phyloP scores from a whole-genome alignment of 2,329 filamentous ascomycete species.

The Amesomyces nigricolor region DNA sequence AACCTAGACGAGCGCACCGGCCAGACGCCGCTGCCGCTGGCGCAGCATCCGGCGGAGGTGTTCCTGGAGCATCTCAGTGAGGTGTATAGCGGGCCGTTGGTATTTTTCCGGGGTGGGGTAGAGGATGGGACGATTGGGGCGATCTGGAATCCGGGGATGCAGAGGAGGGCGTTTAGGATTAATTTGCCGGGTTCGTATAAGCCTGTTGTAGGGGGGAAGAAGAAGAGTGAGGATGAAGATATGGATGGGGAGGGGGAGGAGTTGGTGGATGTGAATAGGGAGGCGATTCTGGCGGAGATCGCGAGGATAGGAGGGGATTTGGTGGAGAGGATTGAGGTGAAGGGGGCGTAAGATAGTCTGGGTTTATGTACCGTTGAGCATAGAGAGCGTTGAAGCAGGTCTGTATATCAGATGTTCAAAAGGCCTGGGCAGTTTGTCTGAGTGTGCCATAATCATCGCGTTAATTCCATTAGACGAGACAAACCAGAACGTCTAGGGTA shows the following conservation, averaged over 20 bases:
- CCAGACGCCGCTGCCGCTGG: conserved; percentile 41
- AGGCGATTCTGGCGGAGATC: conserved; percentile 67
- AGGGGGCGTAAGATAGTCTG: conserved; percentile 16
- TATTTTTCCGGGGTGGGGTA: conserved; percentile 71
- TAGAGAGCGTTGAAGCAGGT: not conserved
- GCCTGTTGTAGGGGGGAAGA: conserved; percentile 37
- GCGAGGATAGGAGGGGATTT: conserved; percentile 61
- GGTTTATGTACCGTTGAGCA: not conserved
- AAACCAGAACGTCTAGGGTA: conserved; percentile 21
- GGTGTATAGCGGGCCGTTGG: conserved; percentile 61
- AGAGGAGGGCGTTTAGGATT: conserved; percentile 59
- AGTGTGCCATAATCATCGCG: not conserved
- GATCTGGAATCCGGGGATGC: conserved; percentile 53
- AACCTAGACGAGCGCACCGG: conserved; percentile 64
- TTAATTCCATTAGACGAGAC: not conserved
- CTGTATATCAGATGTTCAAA: not conserved
- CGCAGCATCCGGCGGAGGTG: conserved; percentile 54
- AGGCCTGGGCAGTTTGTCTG: not conserved
- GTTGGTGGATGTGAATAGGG: conserved; percentile 59
- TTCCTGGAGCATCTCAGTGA: conserved; percentile 63
- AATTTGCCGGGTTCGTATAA: conserved; percentile 64
- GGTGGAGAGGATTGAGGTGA: conserved; percentile 60
- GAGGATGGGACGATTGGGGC: conserved; percentile 51
- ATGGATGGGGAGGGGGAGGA: conserved; percentile 39
- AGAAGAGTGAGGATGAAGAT: conserved; percentile 25